These are phyloP conservation scores for Kodamaea kaohsiungensis DNA, from an alignment of 805 yeast genomes.

Conservation along the genomic window DNA sequence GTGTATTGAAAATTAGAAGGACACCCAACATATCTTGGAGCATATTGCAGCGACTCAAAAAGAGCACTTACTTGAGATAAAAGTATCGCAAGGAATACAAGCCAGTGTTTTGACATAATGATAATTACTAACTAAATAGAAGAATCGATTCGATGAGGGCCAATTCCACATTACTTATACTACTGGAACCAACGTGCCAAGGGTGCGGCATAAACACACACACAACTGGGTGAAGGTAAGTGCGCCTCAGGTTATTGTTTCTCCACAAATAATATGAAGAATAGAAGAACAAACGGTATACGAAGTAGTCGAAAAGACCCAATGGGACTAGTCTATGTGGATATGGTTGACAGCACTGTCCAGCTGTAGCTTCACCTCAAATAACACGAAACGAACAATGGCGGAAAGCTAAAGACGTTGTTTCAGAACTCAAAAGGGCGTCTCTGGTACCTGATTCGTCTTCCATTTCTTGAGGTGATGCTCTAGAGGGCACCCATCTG, in stretches of 20 bases:
- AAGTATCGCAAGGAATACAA: background rate
- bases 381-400: background rate
- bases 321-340: background rate
- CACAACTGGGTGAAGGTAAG: background rate
- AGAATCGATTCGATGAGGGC: background rate
- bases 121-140: no score
- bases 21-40: conserved; percentile 16
- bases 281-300: background rate
- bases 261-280: background rate
- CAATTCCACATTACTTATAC: background rate
- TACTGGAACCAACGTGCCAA: background rate
- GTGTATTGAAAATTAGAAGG: conserved; percentile 5
- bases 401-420: background rate
- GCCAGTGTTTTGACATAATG: background rate
- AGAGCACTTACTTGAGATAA: background rate
- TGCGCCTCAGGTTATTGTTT: background rate
- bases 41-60: conserved; percentile 10
- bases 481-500: background rate
- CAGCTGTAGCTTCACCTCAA: background rate
- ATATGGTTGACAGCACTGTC: background rate
- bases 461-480: background rate
- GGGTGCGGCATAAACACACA: background rate
- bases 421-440: background rate
- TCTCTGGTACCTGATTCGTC: background rate
- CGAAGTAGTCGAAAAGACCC: background rate